Conservation (phyloP, 1,284 basidiomycete genomes). For the Cystobasidium pallidum region DNA sequence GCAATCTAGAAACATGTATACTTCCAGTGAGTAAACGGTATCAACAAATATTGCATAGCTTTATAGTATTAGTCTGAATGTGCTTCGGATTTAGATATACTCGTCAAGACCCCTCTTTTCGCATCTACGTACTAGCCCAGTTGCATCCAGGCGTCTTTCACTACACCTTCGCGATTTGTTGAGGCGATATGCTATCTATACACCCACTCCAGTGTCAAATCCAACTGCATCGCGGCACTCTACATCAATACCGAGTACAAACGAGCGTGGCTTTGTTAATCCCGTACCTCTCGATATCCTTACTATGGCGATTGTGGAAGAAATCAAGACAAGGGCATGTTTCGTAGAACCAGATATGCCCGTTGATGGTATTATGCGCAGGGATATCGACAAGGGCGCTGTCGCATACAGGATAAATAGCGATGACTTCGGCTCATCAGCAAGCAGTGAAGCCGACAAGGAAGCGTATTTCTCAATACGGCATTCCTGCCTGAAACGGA, state of each 20-base stretch:
- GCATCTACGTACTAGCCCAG: constrained; percentile 75
- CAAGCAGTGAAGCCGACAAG: constrained; percentile 14
- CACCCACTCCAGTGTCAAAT: constrained; percentile 64
- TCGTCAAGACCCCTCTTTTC: constrained; percentile 81
- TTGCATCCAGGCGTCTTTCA: constrained; percentile 75
- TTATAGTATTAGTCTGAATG: not conserved
- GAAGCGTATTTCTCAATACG: constrained; percentile 31
- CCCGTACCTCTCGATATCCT: constrained; percentile 69
- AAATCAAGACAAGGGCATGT: constrained; percentile 78
- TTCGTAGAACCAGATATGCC: constrained; percentile 67
- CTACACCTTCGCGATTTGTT: constrained; percentile 76
- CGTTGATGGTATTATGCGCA: constrained; percentile 38
- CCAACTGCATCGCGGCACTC: constrained; percentile 50
- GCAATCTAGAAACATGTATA: constrained; percentile 83
- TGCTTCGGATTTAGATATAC: constrained; percentile 67
- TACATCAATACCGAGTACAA: constrained; percentile 53
- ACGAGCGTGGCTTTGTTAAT: constrained; percentile 61
- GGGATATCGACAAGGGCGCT: not conserved
- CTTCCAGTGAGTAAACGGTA: constrained; percentile 76
- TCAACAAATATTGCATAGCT: too few relatives aligned
- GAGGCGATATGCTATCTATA: constrained; percentile 75
- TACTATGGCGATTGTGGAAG: constrained; percentile 73
- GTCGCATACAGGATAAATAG: not conserved
- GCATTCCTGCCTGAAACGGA: constrained; percentile 40
- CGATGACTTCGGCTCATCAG: constrained; percentile 4